Conservation (phyloP, 2,329 filamentous ascomycete species). For the Trichothecium sympodiale region DNA sequence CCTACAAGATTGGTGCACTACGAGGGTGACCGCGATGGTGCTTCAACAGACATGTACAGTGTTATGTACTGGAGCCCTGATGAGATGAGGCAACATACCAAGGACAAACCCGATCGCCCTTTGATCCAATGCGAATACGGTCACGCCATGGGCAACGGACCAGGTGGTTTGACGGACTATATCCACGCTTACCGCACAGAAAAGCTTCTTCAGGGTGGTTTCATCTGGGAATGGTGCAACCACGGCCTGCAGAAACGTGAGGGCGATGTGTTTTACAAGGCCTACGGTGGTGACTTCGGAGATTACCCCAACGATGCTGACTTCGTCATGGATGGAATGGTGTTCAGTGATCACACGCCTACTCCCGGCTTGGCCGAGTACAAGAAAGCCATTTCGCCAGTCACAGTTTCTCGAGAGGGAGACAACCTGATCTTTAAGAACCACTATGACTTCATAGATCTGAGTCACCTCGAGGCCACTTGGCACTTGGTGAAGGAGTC, state of each 20-base stretch:
- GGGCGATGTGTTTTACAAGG: conserved; percentile 35
- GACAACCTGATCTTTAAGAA: conserved; percentile 31
- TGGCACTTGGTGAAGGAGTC: conserved; percentile 32
- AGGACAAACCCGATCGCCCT: conserved; percentile 39
- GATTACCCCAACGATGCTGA: conserved; percentile 48
- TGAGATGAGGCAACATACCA: conserved; percentile 34
- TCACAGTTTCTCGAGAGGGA: conserved; percentile 27
- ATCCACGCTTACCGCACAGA: conserved; percentile 50
- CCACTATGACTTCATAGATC: conserved; percentile 35
- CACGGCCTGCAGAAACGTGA: conserved; percentile 40
- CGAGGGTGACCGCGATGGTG: conserved; percentile 50
- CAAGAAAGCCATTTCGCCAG: conserved; percentile 46
- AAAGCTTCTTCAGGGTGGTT: conserved; percentile 53
- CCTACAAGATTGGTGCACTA: conserved; percentile 52
- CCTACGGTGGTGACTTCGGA: conserved; percentile 52
- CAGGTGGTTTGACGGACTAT: conserved; percentile 59
- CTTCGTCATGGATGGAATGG: conserved; percentile 52
- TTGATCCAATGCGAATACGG: conserved; percentile 48
- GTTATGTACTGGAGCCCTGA: conserved; percentile 54
- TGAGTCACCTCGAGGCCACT: conserved; percentile 28
- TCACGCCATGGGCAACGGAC: conserved; percentile 65
- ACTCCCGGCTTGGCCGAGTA: conserved; percentile 45
- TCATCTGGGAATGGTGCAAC: conserved; percentile 57
- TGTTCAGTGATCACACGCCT: conserved; percentile 41
- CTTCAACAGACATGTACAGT: conserved; percentile 53